Percentiles rank a stretch among this genome's conserved stretches.
phyloP scores from a whole-genome alignment of 495 filamentous ascomycete species.

The Jackrogersella multiformis region DNA sequence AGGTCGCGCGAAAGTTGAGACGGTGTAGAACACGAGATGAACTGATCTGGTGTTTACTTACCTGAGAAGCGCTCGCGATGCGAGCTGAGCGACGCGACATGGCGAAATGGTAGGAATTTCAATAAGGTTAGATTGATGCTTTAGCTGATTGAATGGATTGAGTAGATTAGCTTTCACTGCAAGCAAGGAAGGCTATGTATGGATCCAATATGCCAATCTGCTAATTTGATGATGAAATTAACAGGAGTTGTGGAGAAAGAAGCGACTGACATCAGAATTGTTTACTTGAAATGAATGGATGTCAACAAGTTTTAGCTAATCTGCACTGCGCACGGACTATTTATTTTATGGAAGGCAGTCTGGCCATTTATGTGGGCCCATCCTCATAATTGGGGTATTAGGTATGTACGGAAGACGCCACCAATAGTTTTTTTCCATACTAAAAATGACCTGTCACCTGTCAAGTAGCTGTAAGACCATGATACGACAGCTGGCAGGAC shows the following conservation, averaged over 20 bases:
- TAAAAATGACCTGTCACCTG: too few species aligned
- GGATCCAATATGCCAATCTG: slow-evolving; percentile 30
- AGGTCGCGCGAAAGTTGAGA: slow-evolving; percentile 15
- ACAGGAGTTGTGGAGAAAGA: slow-evolving; percentile 28
- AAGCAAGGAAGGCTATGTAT: slow-evolving; percentile 14
- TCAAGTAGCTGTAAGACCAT: too few species aligned
- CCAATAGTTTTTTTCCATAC: too few species aligned
- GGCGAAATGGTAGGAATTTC: slow-evolving; percentile 5
- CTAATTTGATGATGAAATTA: slow-evolving; percentile 32
- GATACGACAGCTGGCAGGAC: too few species aligned
- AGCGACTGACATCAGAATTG: slow-evolving; percentile 34
- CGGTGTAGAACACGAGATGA: slow-evolving; percentile 20
- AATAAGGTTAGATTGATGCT: background rate
- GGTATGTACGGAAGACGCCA: too few species aligned
- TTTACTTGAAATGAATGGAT: slow-evolving; percentile 3
- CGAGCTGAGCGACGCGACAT: slow-evolving; percentile 58
- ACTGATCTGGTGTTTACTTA: slow-evolving; percentile 42
- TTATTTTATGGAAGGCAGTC: background rate
- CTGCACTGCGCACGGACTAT: background rate
- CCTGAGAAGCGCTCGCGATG: slow-evolving; percentile 56
- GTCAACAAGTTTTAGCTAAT: slow-evolving; percentile 4
- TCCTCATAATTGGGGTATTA: too few species aligned
- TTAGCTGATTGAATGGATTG: background rate
- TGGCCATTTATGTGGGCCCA: background rate
- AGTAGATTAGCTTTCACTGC: too few species aligned